Evolutionary conservation across 2,329 filamentous ascomycete genomes (phyloP), one percentile per base, ranked within the genome.

Genomic region (Xylariaceae sp.): DNA sequence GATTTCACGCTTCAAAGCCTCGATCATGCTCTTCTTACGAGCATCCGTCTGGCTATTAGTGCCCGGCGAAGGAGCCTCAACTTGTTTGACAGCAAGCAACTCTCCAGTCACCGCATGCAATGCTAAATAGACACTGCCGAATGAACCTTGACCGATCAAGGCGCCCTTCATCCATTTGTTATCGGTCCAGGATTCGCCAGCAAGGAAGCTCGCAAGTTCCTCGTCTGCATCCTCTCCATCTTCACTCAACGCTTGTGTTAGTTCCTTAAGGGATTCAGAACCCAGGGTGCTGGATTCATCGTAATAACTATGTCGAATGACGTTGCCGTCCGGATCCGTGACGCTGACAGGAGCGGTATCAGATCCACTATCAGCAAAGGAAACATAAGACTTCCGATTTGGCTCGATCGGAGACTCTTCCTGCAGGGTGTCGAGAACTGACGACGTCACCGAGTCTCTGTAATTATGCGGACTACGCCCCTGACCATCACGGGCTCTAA

Each of bases 91-190:
- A 18, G 94, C 94, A 79, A 99, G 91, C 49, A 99, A 88, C 76
- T 97, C 94, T 70, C 93, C 94, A 15, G 94, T 99, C 57, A 99
- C 89, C 54, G 94, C 90, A 73, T 99, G 94, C 37, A 99, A 82
- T 30, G 94, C 94, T 53, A 99, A 82, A 75, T 95, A 99, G 56
- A 99, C 94, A 68, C 88, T 92, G 69, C 94, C 94, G 70, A 99
- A 99, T 3, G 92, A 97, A 64, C 94, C 94, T 75, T 97, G 92
- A 37, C 94, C 94, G 66, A 99, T 99, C 64, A 97, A 81, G 37
- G 93, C 92, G 71, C 94, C 94, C 79, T 97, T 97, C 92, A 99
- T 97, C 90, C 95, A 99, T 74, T 96, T 96, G 77, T 93, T 89
- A 64, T 96, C 92, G 65, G 95, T 92, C 86, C 94, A 97, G 7